Evolutionary conservation across 768 basidiomycete species (phyloP).

Genomic region (Trichaptum fuscoviolaceum): DNA sequence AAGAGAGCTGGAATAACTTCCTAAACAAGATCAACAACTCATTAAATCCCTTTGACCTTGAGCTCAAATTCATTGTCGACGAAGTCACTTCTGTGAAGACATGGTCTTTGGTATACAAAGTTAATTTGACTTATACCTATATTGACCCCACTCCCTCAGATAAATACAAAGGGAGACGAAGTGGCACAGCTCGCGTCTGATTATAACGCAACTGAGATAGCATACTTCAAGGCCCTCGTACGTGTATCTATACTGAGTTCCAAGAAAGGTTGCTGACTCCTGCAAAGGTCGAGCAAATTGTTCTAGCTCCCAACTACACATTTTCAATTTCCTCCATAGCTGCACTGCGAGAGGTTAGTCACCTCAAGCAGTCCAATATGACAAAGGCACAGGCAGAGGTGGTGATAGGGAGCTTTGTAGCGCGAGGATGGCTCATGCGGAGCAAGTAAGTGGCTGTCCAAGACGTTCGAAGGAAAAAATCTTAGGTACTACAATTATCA

Average conservation of each 20-base stretch:
- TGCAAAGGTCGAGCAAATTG: conserved; percentile 82
- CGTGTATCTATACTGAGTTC: conserved; percentile 19
- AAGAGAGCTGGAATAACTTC: conserved; percentile 55
- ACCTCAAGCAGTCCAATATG: conserved; percentile 53
- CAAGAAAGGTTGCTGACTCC: background rate
- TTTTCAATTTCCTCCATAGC: conserved; percentile 75
- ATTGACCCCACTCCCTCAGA: conserved; percentile 35
- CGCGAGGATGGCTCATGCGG: conserved; percentile 73
- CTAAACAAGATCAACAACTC: conserved; percentile 53
- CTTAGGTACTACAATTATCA: conserved; percentile 9
- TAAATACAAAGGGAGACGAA: conserved; percentile 76
- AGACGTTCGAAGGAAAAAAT: background rate
- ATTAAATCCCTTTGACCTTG: conserved; percentile 67
- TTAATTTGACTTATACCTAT: background rate
- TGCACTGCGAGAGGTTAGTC: conserved; percentile 64
- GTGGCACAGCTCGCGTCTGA: conserved; percentile 83
- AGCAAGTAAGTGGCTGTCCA: conserved; percentile 54
- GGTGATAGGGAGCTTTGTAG: conserved; percentile 73
- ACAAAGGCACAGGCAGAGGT: conserved; percentile 71
- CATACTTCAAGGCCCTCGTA: conserved; percentile 81
- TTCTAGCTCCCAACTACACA: conserved; percentile 68
- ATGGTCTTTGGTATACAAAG: conserved; percentile 58
- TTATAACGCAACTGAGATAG: conserved; percentile 72
- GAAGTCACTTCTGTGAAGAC: conserved; percentile 59
- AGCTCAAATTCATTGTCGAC: conserved; percentile 59